These are phyloP conservation scores for Plenodomus biglobosus DNA, from an alignment of 2,329 filamentous ascomycete species.

Conservation along the genomic window DNA sequence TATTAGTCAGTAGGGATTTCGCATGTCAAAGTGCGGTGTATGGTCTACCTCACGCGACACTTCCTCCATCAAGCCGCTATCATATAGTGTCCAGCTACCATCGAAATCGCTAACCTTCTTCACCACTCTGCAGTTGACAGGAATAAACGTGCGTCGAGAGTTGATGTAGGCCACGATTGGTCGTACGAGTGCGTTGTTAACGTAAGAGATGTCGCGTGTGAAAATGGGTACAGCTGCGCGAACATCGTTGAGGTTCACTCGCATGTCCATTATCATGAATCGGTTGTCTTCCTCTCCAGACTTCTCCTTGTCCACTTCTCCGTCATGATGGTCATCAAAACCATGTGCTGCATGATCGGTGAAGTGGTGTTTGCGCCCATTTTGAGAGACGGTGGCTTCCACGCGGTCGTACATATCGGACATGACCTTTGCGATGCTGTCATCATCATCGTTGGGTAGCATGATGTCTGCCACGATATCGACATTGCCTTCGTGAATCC, in stretches of 20 bases:
- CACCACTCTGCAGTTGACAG: slow-evolving; percentile 90
- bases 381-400: slow-evolving; percentile 85
- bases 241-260: slow-evolving; percentile 93
- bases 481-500: slow-evolving; percentile 96
- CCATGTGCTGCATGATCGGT: slow-evolving; percentile 39
- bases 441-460: slow-evolving; percentile 85
- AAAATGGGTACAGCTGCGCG: slow-evolving; percentile 92
- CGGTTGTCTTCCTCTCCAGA: slow-evolving; percentile 61
- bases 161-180: slow-evolving; percentile 99
- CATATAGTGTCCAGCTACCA: slow-evolving; percentile 91
- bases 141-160: slow-evolving; percentile 90
- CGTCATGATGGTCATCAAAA: slow-evolving; percentile 27
- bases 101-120: slow-evolving; percentile 89
- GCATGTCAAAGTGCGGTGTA: background rate
- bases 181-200: slow-evolving; percentile 91
- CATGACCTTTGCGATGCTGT: slow-evolving; percentile 90
- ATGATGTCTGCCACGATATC: slow-evolving; percentile 96
- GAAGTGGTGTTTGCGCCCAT: slow-evolving; percentile 58
- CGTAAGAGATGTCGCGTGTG: slow-evolving; percentile 86
- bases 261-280: slow-evolving; percentile 89
- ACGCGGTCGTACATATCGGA: slow-evolving; percentile 96
- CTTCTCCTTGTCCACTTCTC: slow-evolving; percentile 16
- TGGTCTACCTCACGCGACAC: slow-evolving; percentile 71
- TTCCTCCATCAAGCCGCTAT: slow-evolving; percentile 92
- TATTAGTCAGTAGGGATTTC: slow-evolving; percentile 5